phyloP scores from a whole-genome alignment of 352 stramenopile genomes.

The Pythium brachiatum region DNA sequence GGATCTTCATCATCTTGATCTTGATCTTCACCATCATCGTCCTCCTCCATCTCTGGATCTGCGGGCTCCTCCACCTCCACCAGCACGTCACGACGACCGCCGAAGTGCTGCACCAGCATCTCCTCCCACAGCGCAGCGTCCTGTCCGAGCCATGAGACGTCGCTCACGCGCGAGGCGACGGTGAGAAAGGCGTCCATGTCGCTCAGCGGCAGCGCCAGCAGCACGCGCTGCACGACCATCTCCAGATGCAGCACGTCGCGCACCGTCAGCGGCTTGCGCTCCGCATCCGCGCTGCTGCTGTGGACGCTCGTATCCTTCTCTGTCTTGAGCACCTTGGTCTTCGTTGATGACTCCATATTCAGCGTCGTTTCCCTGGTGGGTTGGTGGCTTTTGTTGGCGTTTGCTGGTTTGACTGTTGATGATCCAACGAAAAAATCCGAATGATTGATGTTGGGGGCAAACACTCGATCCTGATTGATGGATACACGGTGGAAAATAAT shows the following conservation, averaged over 20 bases:
- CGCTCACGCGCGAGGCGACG: neutral
- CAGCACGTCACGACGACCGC: slow-evolving; percentile 4
- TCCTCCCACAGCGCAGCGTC: slow-evolving; percentile 41
- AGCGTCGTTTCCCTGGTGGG: neutral
- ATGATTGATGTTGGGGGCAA: neutral
- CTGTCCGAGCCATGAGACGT: slow-evolving; percentile 20
- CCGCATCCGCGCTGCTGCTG: neutral
- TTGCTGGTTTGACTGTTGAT: neutral
- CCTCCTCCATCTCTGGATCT: neutral
- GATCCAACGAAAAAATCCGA: slow-evolving; percentile 2
- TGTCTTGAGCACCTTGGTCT: slow-evolving; percentile 16
- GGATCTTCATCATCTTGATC: slow-evolving; percentile 22
- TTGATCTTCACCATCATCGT: slow-evolving; percentile 1
- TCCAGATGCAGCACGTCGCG: slow-evolving; percentile 23
- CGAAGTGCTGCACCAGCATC: slow-evolving; percentile 27
- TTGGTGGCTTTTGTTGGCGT: neutral
- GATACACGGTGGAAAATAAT: too few species aligned
- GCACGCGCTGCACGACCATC: slow-evolving; percentile 23
- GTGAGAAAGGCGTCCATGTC: slow-evolving; percentile 12
- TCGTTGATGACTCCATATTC: neutral
- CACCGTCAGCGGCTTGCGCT: neutral
- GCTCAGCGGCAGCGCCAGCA: slow-evolving; percentile 8
- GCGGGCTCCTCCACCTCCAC: neutral
- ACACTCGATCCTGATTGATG: neutral
- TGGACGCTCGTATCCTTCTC: neutral